Evolutionary conservation across 2,329 filamentous ascomycete species (phyloP), one percentile per base, ranked within the genome.

Genomic region (Verticillium dahliae): DNA sequence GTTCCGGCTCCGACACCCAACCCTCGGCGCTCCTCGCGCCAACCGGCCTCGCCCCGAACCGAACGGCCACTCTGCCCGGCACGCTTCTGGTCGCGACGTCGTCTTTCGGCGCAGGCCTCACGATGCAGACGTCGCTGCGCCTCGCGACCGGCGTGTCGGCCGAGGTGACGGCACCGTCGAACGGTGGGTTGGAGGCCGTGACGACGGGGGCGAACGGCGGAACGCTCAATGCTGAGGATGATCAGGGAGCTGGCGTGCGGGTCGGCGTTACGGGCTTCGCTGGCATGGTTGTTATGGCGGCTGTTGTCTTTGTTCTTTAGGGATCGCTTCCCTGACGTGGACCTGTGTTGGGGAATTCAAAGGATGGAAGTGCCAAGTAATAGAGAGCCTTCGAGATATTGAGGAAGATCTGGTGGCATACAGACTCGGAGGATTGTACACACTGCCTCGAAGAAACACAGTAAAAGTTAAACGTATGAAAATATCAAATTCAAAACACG

Each of bases 121-220:
- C 58, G 10, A 34, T 59, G 33, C 58, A 59, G 34, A 59, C 58
- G 6, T 55, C 58, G 31, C 50, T 59, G 15, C n/a, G 33, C 58
- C 50, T 59, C 34, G 41, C 58, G 15, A 54, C 31, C 31, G 58
- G 58, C n/a, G 39, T 31, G n/a, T 54, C 31, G 58, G 58, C 15
- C 27, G 38, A 39, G 58, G 50, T 45, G 45, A 59, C 22, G 58
- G 41, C 45, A 14, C 41, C n/a, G 39, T 22, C 15, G 13, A 50
- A 54, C n/a, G 58, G 58, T 11, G 58, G 58, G 15, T 41, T 59
- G 34, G 33, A 18, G 15, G 41, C 45, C 9, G 31, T 54, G 15
- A 45, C 58, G 31, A 59, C 58, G 10, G 58, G 41, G 14, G 41
- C 45, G 7, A 54, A 33, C 33, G 58, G 38, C 38, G 57, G 39